Evolutionary conservation across 202 grass and related monocot genomes (phyloP).

Genomic region (Setaria viridis): DNA sequence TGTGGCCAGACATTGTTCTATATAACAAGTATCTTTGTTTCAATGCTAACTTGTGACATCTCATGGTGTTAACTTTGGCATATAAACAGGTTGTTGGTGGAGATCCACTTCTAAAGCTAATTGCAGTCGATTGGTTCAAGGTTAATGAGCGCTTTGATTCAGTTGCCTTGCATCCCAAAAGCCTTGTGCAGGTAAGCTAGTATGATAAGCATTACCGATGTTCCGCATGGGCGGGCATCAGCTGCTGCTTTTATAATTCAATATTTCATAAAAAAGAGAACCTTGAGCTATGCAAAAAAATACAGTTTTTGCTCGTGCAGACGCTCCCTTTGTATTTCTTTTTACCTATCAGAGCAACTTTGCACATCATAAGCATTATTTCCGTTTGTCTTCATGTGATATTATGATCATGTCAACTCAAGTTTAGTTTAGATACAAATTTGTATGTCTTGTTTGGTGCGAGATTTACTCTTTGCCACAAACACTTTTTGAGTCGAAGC

Average conservation of each 20-base stretch:
- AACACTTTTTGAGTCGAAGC: neutral
- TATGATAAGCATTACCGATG: conserved; percentile 30
- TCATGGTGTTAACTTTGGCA: conserved; percentile 17
- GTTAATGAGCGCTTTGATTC: conserved; percentile 76
- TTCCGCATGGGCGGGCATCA: neutral
- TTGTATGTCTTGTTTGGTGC: neutral
- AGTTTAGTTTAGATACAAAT: neutral
- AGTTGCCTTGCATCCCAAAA: conserved; percentile 89
- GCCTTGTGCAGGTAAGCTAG: conserved; percentile 82
- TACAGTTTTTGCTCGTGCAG: neutral
- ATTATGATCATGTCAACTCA: neutral
- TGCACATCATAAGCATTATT: neutral
- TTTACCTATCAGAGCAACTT: neutral
- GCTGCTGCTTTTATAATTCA: neutral
- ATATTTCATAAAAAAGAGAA: too few relatives aligned
- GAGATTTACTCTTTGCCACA: neutral
- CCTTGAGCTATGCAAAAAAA: too few relatives aligned
- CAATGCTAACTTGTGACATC: conserved; percentile 22
- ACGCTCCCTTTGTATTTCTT: neutral
- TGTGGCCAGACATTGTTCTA: conserved; percentile 32
- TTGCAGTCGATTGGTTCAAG: conserved; percentile 97
- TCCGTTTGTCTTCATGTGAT: neutral
- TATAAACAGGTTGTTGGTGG: conserved; percentile 80
- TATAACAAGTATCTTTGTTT: conserved; percentile 32
- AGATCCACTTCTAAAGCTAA: conserved; percentile 90